phyloP scores from a whole-genome alignment of 2,329 filamentous ascomycete genomes.

The Metarhizium brunneum region DNA sequence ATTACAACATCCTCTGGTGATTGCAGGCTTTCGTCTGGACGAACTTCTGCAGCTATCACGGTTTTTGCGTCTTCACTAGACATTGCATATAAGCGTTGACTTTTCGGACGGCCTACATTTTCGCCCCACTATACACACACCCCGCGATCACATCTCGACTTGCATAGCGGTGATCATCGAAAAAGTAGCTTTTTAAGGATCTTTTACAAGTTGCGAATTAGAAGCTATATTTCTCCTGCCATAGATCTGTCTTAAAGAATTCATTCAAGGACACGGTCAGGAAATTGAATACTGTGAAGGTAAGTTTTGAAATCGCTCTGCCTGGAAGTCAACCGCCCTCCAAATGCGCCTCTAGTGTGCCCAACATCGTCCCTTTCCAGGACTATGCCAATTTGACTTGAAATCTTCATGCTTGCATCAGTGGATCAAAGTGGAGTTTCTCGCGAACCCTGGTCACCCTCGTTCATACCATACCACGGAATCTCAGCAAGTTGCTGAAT shows the following conservation, averaged over 20 bases:
- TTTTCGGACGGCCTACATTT: neutral
- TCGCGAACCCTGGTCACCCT: neutral
- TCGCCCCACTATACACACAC: neutral
- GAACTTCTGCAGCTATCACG: neutral
- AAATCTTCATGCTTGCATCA: neutral
- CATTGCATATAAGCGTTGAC: neutral
- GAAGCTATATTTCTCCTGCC: neutral
- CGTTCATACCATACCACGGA: neutral
- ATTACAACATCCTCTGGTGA: neutral
- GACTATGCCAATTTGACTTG: no score
- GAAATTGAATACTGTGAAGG: neutral
- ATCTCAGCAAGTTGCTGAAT: neutral
- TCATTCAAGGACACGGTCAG: neutral
- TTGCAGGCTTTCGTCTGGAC: neutral
- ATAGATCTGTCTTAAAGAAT: neutral
- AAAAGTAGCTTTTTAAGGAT: neutral
- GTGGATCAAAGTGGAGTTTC: neutral
- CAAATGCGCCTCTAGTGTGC: no score
- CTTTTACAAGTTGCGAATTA: neutral
- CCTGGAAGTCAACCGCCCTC: no score
- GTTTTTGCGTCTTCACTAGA: neutral
- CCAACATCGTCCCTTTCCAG: no score
- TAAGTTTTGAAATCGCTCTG: neutral
- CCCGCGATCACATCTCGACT: constrained; percentile 4
- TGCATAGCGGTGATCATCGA: constrained; percentile 3